Percentiles rank a stretch among this genome's conserved stretches.
phyloP scores from a whole-genome alignment of 1,139 yeast species.

The Taphrina sp. region DNA sequence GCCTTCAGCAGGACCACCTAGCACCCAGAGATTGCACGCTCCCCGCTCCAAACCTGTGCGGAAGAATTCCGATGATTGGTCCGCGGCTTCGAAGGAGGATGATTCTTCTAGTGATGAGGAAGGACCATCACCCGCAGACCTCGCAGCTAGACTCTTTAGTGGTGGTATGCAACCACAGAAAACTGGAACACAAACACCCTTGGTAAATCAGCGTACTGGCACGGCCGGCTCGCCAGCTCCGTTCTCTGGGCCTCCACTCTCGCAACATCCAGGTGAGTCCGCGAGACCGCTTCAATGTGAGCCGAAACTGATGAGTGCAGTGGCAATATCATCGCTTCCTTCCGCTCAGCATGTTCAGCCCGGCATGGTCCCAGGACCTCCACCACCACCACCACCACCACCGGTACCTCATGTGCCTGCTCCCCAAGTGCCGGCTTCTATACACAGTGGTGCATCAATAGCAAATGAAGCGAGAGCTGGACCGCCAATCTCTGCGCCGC shows the following conservation, averaged over 20 bases:
- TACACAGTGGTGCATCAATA: background rate
- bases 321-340: conserved; percentile 18
- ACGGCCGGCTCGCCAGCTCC: conserved; percentile 47
- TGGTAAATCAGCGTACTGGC: conserved; percentile 23
- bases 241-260: conserved; percentile 37
- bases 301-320: conserved; percentile 36
- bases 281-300: background rate
- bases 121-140: conserved; percentile 31
- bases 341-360: conserved; percentile 33
- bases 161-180: conserved; percentile 28
- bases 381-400: conserved; percentile 38
- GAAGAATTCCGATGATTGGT: conserved; percentile 24
- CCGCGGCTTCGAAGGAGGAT: conserved; percentile 17
- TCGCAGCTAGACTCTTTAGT: conserved; percentile 25
- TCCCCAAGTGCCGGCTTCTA: no score
- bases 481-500: no score
- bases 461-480: background rate
- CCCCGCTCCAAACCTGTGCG: conserved; percentile 14
- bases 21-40: conserved; percentile 18
- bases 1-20: conserved; percentile 24
- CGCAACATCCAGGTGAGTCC: background rate
- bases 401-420: conserved; percentile 33
- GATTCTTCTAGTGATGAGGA: conserved; percentile 28
- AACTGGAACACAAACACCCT: conserved; percentile 24
- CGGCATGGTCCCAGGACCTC: no score